Percentiles rank a stretch among this genome's conserved stretches.
Conservation (phyloP, 345 rosid genomes). For the Arabidopsis thaliana region DNA sequence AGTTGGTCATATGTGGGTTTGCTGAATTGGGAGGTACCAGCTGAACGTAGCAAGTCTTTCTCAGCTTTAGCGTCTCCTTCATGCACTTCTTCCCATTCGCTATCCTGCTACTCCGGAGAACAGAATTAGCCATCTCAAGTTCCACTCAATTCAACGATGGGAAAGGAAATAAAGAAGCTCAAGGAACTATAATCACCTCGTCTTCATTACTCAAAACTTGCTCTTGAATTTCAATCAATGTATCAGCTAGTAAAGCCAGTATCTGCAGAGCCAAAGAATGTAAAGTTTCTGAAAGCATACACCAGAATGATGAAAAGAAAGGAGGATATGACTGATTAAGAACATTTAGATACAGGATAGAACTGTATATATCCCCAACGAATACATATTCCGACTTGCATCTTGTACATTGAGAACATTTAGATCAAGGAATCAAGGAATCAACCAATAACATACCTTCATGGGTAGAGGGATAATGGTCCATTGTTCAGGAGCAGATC, state of each 20-base stretch:
- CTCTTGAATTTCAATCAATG: conserved; percentile 82
- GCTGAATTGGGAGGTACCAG: conserved; percentile 54
- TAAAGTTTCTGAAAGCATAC: conserved; percentile 26
- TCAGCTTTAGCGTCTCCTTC: conserved; percentile 60
- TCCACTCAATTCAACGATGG: neutral
- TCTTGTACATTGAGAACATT: conserved; percentile 6
- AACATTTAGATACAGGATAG: neutral
- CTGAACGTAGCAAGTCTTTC: conserved; percentile 52
- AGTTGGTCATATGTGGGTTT: conserved; percentile 76
- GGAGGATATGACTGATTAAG: conserved; percentile 12
- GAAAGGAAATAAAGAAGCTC: conserved; percentile 7
- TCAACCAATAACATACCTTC: conserved; percentile 59
- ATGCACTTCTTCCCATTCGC: conserved; percentile 90
- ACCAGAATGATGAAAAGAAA: conserved; percentile 19
- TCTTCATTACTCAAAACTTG: conserved; percentile 64
- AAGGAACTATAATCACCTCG: conserved; percentile 57
- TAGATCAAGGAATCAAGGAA: conserved; percentile 7
- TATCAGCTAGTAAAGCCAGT: conserved; percentile 75
- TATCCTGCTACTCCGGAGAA: conserved; percentile 52
- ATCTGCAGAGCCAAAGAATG: conserved; percentile 55
- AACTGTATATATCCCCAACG: conserved; percentile 16
- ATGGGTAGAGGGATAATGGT: conserved; percentile 71
- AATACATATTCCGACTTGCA: conserved; percentile 21
- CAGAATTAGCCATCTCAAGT: conserved; percentile 25
- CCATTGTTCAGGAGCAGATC: conserved; percentile 88